phyloP scores from a whole-genome alignment of 768 basidiomycete genomes.

The Asterophora lycoperdoides region DNA sequence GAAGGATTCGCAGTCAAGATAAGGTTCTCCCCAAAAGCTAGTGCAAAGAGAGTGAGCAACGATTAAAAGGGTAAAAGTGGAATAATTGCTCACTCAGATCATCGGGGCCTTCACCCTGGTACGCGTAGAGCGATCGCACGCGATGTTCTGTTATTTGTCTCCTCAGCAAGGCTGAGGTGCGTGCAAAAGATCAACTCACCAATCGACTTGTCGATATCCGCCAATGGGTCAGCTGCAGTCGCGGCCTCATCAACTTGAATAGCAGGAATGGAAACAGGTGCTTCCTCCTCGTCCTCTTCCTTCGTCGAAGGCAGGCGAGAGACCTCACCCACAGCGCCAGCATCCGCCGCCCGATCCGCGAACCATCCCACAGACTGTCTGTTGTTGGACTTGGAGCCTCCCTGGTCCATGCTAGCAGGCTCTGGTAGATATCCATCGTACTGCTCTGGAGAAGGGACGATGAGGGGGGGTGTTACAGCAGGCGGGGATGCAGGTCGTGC shows the following conservation, averaged over 20 bases:
- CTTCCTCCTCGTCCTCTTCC: constrained; percentile 62
- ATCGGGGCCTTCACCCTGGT: constrained; percentile 80
- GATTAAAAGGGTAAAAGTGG: not conserved
- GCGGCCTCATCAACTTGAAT: constrained; percentile 51
- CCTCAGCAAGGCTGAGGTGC: not conserved
- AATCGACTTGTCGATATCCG: constrained; percentile 65
- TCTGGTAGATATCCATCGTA: constrained; percentile 22
- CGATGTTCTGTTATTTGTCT: constrained; percentile 49
- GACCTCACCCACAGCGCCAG: constrained; percentile 26
- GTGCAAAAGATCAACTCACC: constrained; percentile 38
- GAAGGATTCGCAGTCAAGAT: constrained; percentile 81
- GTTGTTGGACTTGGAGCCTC: constrained; percentile 36
- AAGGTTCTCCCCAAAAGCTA: constrained; percentile 78
- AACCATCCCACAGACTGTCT: constrained; percentile 92
- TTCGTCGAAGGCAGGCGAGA: constrained; percentile 46
- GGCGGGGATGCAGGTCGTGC: constrained; percentile 42
- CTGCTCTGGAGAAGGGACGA: constrained; percentile 2
- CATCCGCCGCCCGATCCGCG: constrained; percentile 77
- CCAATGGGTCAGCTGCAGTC: constrained; percentile 51
- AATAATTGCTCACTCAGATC: constrained; percentile 67
- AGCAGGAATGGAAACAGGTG: constrained; percentile 39
- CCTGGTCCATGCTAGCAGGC: constrained; percentile 25
- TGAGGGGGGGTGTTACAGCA: constrained; percentile 14
- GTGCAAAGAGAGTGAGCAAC: not conserved
- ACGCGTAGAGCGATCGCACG: constrained; percentile 79